Evolutionary conservation across 1,139 yeast species (phyloP).

Genomic region (Zygoascus sp.): DNA sequence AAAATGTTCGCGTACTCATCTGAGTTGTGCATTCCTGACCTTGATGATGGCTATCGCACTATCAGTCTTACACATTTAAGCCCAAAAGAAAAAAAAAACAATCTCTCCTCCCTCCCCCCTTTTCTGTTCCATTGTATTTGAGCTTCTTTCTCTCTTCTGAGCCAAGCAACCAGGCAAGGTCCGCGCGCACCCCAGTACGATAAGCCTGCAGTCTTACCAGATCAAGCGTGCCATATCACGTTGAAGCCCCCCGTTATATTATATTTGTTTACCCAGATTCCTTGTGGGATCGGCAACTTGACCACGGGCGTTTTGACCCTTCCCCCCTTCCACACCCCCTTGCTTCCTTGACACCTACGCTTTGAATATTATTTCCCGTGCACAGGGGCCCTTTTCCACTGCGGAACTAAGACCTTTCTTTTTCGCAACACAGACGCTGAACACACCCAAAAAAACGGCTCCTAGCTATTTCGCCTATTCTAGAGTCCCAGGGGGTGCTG

Average conservation of each 20-base stretch:
- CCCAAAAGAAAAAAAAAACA: too few relatives aligned
- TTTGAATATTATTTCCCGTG: constrained; percentile 5
- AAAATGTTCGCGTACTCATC: too few relatives aligned
- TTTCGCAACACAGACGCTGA: not conserved
- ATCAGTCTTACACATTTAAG: too few relatives aligned
- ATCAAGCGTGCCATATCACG: not conserved
- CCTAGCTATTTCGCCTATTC: not conserved
- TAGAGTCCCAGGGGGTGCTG: not conserved
- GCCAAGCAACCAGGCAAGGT: too few relatives aligned
- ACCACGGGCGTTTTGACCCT: not conserved
- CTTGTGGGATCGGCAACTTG: not conserved
- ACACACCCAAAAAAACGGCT: too few relatives aligned
- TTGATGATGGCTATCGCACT: too few relatives aligned
- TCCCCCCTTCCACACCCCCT: not conserved
- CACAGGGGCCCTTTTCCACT: constrained; percentile 5
- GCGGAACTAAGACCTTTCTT: not conserved
- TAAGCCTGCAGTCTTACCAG: not conserved
- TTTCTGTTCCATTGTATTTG: too few relatives aligned
- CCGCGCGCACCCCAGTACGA: not conserved
- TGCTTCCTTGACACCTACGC: constrained; percentile 1
- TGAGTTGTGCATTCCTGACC: too few relatives aligned
- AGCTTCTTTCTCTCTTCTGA: too few relatives aligned
- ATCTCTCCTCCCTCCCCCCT: too few relatives aligned
- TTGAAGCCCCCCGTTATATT: not conserved
- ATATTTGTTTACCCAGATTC: not conserved